phyloP scores from a whole-genome alignment of 2,329 filamentous ascomycete genomes.

The Furcasterigmium furcatum region DNA sequence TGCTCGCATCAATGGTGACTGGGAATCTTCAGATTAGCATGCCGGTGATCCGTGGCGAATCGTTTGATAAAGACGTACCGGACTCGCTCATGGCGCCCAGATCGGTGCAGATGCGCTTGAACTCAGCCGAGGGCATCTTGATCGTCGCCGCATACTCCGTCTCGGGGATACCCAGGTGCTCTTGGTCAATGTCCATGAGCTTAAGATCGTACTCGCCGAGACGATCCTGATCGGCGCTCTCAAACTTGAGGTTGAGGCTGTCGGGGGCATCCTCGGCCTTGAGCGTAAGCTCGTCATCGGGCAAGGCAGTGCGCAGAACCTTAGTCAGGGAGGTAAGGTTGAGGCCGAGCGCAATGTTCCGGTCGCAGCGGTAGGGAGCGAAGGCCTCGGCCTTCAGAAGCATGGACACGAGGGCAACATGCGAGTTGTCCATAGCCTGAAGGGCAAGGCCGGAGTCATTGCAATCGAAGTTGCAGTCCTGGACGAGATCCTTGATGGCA shows the following conservation, averaged over 20 bases:
- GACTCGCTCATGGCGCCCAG: slow-evolving; percentile 91
- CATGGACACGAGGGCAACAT: slow-evolving; percentile 98
- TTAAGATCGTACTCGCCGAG: slow-evolving; percentile 99
- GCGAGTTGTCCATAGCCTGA: slow-evolving; percentile 99
- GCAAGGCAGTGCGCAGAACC: slow-evolving; percentile 90
- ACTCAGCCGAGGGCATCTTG: slow-evolving; percentile 82
- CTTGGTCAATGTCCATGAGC: slow-evolving; percentile 99
- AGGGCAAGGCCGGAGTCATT: slow-evolving; percentile 98
- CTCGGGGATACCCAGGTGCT: slow-evolving; percentile 96
- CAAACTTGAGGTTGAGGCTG: slow-evolving; percentile 92
- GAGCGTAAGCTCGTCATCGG: slow-evolving; percentile 90
- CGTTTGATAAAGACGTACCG: slow-evolving; percentile 56
- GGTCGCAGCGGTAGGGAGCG: slow-evolving; percentile 94
- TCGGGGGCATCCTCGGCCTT: slow-evolving; percentile 98
- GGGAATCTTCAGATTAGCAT: slow-evolving; percentile 8
- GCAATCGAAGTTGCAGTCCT: slow-evolving; percentile 99
- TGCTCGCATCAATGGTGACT: slow-evolving; percentile 95
- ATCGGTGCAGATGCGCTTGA: slow-evolving; percentile 93
- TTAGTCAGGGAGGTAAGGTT: slow-evolving; percentile 97
- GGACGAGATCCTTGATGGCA: slow-evolving; percentile 97
- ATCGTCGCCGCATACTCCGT: slow-evolving; percentile 97
- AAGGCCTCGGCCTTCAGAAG: slow-evolving; percentile 95
- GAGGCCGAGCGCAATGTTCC: slow-evolving; percentile 96
- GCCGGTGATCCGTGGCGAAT: neutral
- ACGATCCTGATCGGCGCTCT: slow-evolving; percentile 83